Evolutionary conservation across 768 basidiomycete genomes (phyloP).

Genomic region (Mycena polygramma): DNA sequence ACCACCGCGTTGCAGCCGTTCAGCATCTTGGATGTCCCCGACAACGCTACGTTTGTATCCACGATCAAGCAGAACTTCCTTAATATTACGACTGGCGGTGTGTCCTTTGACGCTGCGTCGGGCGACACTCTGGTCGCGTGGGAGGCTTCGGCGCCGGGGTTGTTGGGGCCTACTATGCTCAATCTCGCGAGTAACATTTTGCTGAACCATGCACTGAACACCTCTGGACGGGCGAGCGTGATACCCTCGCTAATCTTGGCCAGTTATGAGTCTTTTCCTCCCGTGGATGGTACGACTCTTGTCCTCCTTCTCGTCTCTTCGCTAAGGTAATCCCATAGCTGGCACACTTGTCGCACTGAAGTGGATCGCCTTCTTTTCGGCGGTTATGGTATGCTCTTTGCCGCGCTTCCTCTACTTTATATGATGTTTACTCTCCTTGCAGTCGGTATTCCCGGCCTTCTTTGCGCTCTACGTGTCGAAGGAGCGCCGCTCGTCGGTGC

Average conservation of each 20-base stretch:
- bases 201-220: constrained; percentile 72
- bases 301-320: background rate
- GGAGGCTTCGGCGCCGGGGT: constrained; percentile 74
- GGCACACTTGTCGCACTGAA: constrained; percentile 74
- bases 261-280: constrained; percentile 70
- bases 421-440: constrained; percentile 14
- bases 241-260: constrained; percentile 68
- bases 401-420: background rate
- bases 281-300: constrained; percentile 49
- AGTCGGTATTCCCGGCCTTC: constrained; percentile 88
- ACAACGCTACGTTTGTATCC: constrained; percentile 72
- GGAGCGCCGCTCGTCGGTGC: constrained; percentile 79
- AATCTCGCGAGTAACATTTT: constrained; percentile 79
- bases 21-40: constrained; percentile 55
- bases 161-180: constrained; percentile 70
- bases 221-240: constrained; percentile 52
- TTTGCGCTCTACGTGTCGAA: constrained; percentile 82
- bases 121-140: constrained; percentile 74
- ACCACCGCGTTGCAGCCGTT: constrained; percentile 48
- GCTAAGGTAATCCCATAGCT: constrained; percentile 26
- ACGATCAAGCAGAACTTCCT: constrained; percentile 64
- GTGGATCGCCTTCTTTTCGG: constrained; percentile 83
- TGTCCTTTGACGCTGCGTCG: constrained; percentile 69
- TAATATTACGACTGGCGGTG: constrained; percentile 74
- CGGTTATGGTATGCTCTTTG: constrained; percentile 65